Conservation (phyloP, 106 monocot genomes). For the Phalaenopsis equestris region DNA sequence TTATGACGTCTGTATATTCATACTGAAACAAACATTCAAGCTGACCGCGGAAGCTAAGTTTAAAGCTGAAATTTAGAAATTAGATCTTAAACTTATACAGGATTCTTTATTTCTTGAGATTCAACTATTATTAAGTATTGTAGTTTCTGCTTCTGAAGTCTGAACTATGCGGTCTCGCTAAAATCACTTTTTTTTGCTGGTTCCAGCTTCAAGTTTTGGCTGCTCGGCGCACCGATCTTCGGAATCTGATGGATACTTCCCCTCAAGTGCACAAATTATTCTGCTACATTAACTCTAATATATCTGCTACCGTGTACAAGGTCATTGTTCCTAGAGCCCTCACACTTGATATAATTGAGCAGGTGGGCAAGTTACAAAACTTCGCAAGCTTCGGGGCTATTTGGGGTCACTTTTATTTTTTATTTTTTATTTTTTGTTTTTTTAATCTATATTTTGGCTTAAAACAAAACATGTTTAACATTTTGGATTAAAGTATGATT, state of each 20-base stretch:
- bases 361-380: not conserved
- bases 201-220: constrained; percentile 69
- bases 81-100: not conserved
- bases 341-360: constrained; percentile 25
- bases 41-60: not conserved
- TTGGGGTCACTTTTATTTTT: no score
- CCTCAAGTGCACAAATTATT: not conserved
- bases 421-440: no score
- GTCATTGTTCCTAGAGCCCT: constrained; percentile 21
- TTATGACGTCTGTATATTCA: not conserved
- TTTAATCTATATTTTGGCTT: no score
- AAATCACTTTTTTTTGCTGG: not conserved
- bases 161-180: not conserved
- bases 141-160: not conserved
- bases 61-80: not conserved
- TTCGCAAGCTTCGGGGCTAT: not conserved
- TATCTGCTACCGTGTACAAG: constrained; percentile 15
- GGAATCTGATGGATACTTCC: constrained; percentile 14
- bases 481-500: no score
- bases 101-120: not conserved
- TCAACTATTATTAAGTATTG: not conserved
- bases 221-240: constrained; percentile 16
- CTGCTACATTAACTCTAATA: constrained; percentile 15
- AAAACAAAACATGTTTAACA: no score
- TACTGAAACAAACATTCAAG: not conserved